phyloP scores from a whole-genome alignment of 108 stramenopile genomes.

The Hondaea fermentalgiana region DNA sequence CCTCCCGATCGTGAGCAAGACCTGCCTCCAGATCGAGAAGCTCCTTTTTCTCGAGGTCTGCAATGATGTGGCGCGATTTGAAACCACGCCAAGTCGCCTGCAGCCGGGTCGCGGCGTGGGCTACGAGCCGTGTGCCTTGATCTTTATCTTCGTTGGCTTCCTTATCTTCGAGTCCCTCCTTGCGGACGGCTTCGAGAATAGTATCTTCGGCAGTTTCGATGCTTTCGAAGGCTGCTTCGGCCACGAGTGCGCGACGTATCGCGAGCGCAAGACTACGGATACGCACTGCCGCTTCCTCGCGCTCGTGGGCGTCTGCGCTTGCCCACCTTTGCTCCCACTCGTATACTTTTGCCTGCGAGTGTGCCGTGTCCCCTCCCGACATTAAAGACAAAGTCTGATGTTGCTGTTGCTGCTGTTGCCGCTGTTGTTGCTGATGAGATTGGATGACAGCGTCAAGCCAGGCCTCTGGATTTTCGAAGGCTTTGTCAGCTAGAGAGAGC shows the following conservation, averaged over 20 bases:
- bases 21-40: neutral
- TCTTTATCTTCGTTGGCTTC: neutral
- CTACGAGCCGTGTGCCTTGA: neutral
- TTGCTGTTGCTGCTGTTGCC: too few relatives aligned
- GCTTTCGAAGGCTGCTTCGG: neutral
- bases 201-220: neutral
- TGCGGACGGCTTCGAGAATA: neutral
- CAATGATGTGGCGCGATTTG: neutral
- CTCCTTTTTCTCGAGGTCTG: neutral
- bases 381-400: too few relatives aligned
- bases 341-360: neutral
- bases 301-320: neutral
- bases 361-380: neutral
- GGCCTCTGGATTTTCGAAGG: neutral
- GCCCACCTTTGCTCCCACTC: neutral
- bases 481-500: neutral
- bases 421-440: neutral
- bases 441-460: neutral
- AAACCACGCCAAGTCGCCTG: neutral
- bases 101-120: neutral
- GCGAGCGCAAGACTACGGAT: neutral
- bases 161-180: neutral
- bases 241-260: neutral
- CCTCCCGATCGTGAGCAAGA: neutral
- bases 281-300: neutral